Evolutionary conservation across 2,329 filamentous ascomycete species (phyloP), one percentile per base, ranked within the genome.

Genomic region (Lachnellula suecica): DNA sequence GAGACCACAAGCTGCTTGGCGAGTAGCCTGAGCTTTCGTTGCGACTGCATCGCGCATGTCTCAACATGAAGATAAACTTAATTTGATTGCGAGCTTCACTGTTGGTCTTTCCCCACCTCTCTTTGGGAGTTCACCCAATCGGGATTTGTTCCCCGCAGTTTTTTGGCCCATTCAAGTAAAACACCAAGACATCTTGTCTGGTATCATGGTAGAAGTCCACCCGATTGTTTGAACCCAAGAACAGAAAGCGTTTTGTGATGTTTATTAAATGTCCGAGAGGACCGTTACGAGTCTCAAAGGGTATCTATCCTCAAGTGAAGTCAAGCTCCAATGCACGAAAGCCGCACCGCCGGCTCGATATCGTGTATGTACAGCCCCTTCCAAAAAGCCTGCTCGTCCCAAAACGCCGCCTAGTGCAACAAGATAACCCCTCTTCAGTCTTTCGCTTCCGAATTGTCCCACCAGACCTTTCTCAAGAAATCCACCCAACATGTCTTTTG

Each of bases 391-490:
- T 29, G 3, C 27, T 29, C 17, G 24, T 35, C 34, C 29, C 20
- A n/a, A 19, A 53, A 38, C 42, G 41, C 47, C 41, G 19, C 27
- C 31, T 49, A 53, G 47, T 53, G 47, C 51, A 45, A 47, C 46
- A 50, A 40, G 19, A 44, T 25, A 27, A 25, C 40, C 34, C 25
- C 23, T 17, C 38, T 40, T 37, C 35, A 11, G 34, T 45, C 19
- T 38, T 19, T 27, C 29, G 24, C 42, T 29, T 23, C 41, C 44
- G 9, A 23, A 22, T 23, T 17, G 17, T 25, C 27, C 6, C 24
- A 24, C 10, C 11, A 27, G 31, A 38, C 11, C 9, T n/a, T 23
- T 15, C 24, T 25, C 25, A 19, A 44, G 4, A 38, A 25, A 20
- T 46, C 20, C 27, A 23, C 38, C 29, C 15, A n/a, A 42, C 24